Evolutionary conservation across 2,329 filamentous ascomycete species (phyloP).

Genomic region (Setomelanomma holmii): DNA sequence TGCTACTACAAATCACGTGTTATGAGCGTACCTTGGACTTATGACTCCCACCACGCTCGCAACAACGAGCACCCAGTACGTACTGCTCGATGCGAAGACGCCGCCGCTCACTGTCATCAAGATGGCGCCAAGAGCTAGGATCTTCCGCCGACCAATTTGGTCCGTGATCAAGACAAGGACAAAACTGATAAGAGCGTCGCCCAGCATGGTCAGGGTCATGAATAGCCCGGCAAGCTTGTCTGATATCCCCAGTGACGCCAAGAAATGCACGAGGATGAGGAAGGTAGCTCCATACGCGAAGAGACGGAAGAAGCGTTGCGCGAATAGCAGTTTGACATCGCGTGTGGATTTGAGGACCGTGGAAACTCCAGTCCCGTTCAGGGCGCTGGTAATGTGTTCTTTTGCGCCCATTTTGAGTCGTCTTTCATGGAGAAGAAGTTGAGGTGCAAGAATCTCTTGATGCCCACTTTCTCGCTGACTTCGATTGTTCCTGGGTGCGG

Average conservation of each 20-base stretch:
- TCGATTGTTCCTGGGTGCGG: too few relatives aligned
- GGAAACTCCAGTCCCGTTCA: conserved; percentile 1
- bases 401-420: not conserved
- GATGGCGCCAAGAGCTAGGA: conserved; percentile 22
- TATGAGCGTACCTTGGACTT: conserved; percentile 14
- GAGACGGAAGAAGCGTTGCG: conserved; percentile 30
- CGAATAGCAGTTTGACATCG: conserved; percentile 27
- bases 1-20: not conserved
- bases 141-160: conserved; percentile 25
- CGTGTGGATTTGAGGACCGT: conserved; percentile 9
- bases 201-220: conserved; percentile 38
- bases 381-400: not conserved
- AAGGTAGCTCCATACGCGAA: conserved; percentile 29
- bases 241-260: conserved; percentile 21
- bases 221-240: conserved; percentile 33
- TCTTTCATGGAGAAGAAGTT: not conserved
- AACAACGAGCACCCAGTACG: conserved; percentile 28
- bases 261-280: conserved; percentile 32
- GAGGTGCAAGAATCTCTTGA: not conserved
- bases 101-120: conserved; percentile 30
- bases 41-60: conserved; percentile 35
- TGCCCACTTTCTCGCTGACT: too few relatives aligned
- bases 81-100: conserved; percentile 23
- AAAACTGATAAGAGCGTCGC: conserved; percentile 31
- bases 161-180: conserved; percentile 34